phyloP scores from a whole-genome alignment of 768 basidiomycete species.

The Inosperma sp. region DNA sequence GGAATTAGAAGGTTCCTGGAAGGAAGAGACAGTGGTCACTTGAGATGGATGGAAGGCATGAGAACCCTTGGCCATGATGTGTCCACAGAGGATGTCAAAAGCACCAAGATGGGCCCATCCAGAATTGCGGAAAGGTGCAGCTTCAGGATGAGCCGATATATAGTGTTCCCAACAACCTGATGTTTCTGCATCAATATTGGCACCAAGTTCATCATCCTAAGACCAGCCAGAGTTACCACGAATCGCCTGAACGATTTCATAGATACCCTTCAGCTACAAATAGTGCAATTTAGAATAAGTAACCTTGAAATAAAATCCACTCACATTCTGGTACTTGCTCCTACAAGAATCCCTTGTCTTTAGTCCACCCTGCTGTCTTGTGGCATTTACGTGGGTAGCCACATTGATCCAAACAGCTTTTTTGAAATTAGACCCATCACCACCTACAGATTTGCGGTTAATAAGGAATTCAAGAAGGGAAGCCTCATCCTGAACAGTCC shows the following conservation, averaged over 20 bases:
- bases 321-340: constrained; percentile 15
- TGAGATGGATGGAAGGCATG: constrained; percentile 6
- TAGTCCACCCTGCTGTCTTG: neutral
- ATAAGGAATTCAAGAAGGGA: constrained; percentile 4
- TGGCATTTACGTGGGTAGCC: neutral
- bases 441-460: constrained; percentile 15
- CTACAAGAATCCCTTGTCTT: constrained; percentile 9
- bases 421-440: constrained; percentile 20
- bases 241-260: constrained; percentile 6
- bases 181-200: constrained; percentile 8
- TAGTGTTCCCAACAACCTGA: neutral
- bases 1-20: no score
- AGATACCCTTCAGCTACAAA: neutral
- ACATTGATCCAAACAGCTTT: constrained; percentile 10
- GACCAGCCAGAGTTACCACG: constrained; percentile 11
- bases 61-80: neutral
- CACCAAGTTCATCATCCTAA: constrained; percentile 12
- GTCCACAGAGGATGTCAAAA: neutral
- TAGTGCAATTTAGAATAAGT: neutral
- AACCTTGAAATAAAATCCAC: neutral
- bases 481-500: neutral
- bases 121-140: constrained; percentile 20
- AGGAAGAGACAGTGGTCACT: no score
- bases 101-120: constrained; percentile 16
- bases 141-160: constrained; percentile 10